A percentile compares a stretch with the other conserved stretches of the same genome.
Evolutionary conservation across 352 stramenopile species (phyloP).

Genomic region (Pythium chondricola): DNA sequence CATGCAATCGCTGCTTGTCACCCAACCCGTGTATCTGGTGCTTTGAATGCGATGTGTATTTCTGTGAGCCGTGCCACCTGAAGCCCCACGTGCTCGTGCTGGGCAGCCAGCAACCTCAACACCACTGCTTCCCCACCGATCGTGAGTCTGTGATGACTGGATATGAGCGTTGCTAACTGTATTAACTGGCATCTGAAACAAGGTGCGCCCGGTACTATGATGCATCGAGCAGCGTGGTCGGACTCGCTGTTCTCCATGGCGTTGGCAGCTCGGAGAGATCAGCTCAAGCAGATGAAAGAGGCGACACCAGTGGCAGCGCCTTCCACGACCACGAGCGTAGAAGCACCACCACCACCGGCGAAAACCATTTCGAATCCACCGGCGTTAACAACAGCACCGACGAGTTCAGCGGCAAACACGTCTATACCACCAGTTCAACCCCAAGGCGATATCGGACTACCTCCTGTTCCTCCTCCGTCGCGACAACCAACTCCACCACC

Average conservation of each 20-base stretch:
- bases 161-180: too few species aligned
- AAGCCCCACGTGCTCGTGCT: constrained; percentile 54
- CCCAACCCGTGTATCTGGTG: constrained; percentile 49
- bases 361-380: too few species aligned
- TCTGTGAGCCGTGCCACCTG: constrained; percentile 42
- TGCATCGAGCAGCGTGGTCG: neutral
- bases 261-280: neutral
- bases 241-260: neutral
- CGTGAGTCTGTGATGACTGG: constrained; percentile 6
- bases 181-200: too few species aligned
- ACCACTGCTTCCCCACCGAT: constrained; percentile 56
- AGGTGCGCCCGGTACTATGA: neutral
- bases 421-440: neutral
- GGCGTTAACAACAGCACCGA: neutral
- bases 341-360: too few species aligned
- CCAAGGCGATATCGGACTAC: neutral
- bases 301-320: neutral
- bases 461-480: neutral
- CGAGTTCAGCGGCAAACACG: neutral
- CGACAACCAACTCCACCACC: neutral
- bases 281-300: neutral
- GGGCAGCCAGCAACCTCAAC: constrained; percentile 16
- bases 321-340: neutral
- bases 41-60: constrained; percentile 57
- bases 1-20: constrained; percentile 36